These are phyloP conservation scores for Kluyveromyces sp. DNA, from an alignment of 1,139 yeast genomes.

Conservation along the genomic window DNA sequence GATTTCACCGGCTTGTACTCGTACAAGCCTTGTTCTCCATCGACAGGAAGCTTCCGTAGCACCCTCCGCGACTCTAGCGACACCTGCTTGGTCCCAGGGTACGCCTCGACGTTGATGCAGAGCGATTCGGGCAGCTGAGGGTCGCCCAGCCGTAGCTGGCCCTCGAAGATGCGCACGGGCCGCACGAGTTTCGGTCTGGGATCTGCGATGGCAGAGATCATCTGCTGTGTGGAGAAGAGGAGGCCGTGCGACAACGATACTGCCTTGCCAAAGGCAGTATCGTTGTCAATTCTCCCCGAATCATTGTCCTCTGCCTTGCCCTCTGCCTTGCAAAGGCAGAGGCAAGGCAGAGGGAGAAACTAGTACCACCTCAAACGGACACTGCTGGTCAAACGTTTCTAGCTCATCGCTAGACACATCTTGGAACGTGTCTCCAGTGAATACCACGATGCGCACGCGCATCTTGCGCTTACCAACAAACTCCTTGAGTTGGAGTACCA, in stretches of 20 bases:
- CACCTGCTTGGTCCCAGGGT: conserved; percentile 52
- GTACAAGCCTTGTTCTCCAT: conserved; percentile 9
- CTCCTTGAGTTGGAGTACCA: conserved; percentile 10
- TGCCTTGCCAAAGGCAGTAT: too few relatives aligned
- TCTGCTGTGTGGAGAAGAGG: not conserved
- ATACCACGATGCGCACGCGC: conserved; percentile 36
- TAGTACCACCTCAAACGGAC: conserved; percentile 11
- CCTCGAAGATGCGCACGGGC: conserved; percentile 33
- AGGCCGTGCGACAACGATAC: too few relatives aligned
- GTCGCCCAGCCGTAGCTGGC: conserved; percentile 36
- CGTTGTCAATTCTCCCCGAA: too few relatives aligned
- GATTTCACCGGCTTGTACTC: conserved; percentile 21
- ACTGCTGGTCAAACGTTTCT: conserved; percentile 13
- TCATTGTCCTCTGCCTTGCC: too few relatives aligned
- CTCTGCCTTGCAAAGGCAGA: too few relatives aligned
- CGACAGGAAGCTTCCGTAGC: conserved; percentile 18
- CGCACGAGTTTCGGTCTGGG: conserved; percentile 23
- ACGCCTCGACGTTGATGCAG: conserved; percentile 52
- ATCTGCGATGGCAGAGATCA: conserved; percentile 16
- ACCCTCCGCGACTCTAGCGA: conserved; percentile 33
- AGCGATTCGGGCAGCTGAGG: conserved; percentile 26
- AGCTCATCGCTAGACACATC: conserved; percentile 29
- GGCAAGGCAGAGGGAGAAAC: not conserved
- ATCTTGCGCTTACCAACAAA: conserved; percentile 31
- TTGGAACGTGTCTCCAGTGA: conserved; percentile 38